Evolutionary conservation across 805 yeast species (phyloP), one percentile per base, ranked within the genome.

Genomic region (Komagataella mondaviorum): DNA sequence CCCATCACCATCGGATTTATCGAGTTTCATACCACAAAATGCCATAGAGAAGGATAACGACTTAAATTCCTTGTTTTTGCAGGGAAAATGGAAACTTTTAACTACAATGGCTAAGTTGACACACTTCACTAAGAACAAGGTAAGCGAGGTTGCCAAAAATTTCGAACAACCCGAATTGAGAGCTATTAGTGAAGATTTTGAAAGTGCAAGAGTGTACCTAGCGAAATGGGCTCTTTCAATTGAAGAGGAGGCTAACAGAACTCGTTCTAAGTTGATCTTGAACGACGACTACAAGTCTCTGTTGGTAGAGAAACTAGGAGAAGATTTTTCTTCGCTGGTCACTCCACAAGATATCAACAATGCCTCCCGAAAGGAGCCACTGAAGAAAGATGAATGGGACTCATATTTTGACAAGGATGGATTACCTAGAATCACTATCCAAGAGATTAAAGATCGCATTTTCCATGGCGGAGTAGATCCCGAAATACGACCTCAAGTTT

Each of bases 181-280:
- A 58, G 78, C 75, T 52, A 78, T 91, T 23, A 87, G 93, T 53
- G 86, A 88, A 55, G 98, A 91, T 55, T 93, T 90, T 62, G 98
- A 90, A 61, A 81, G 91, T 50, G 98, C 98, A 0, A 77, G 90
- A 51, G 85, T 89, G 3, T 91, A 88, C 63, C 71, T 91, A 53
- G 98, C 98, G 4, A 90, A 89, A 68, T 93, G 98, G 98, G 97
- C 98, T 0, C 76, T 88, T 58, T 88, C 88, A 24, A 93, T 93
- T 7, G 93, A 91, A 58, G 90, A 89, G 59, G 95, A 91, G 63
- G 93, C 96, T 1, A 89, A 81, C 57, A 76, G 78, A 52, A 72
- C 77, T 54, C 66, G 78, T 54, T 70, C 71, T 52, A 70, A 71
- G 59, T 70, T 75, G 59, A 70, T 81, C 39, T 71, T 82, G 52